Evolutionary conservation across 768 basidiomycete genomes (phyloP).

Genomic region (Rhizopogon vulgaris): DNA sequence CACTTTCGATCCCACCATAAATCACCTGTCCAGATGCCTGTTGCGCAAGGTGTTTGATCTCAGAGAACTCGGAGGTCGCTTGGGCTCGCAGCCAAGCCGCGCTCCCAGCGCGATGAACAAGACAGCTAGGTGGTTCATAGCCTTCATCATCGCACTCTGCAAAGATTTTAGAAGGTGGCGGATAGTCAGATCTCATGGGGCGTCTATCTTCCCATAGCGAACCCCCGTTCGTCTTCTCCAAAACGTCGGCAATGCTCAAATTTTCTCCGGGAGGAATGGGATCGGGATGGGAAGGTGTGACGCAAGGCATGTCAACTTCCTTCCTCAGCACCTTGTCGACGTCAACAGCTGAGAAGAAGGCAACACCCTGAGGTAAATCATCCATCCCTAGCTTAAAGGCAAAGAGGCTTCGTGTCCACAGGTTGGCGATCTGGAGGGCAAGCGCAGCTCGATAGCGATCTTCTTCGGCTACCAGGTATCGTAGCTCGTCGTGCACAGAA

Average conservation of each 20-base stretch:
- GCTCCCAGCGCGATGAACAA: conserved; percentile 50
- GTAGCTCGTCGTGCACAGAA: conserved; percentile 95
- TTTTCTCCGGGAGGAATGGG: conserved; percentile 87
- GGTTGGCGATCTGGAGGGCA: conserved; percentile 89
- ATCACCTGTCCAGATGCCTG: no score
- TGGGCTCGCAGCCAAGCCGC: conserved; percentile 74
- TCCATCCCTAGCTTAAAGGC: conserved; percentile 93
- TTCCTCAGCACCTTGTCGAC: conserved; percentile 87
- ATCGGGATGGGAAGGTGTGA: conserved; percentile 84
- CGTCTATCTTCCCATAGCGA: conserved; percentile 56
- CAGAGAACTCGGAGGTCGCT: conserved; percentile 37
- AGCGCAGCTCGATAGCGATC: conserved; percentile 89
- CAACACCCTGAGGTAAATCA: conserved; percentile 90
- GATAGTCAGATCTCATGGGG: conserved; percentile 37
- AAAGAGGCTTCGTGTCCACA: conserved; percentile 92
- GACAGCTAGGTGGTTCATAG: conserved; percentile 52
- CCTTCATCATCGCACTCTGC: conserved; percentile 18
- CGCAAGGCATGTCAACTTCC: conserved; percentile 93
- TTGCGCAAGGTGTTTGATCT: conserved; percentile 46
- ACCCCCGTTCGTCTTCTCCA: conserved; percentile 66
- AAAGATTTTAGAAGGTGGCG: background rate
- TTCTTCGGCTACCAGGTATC: conserved; percentile 84
- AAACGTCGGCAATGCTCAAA: conserved; percentile 58
- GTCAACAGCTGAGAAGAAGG: conserved; percentile 97
- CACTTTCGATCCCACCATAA: no score